Evolutionary conservation across 768 basidiomycete species (phyloP).

Genomic region (Boletus pseudo-olivaceus): DNA sequence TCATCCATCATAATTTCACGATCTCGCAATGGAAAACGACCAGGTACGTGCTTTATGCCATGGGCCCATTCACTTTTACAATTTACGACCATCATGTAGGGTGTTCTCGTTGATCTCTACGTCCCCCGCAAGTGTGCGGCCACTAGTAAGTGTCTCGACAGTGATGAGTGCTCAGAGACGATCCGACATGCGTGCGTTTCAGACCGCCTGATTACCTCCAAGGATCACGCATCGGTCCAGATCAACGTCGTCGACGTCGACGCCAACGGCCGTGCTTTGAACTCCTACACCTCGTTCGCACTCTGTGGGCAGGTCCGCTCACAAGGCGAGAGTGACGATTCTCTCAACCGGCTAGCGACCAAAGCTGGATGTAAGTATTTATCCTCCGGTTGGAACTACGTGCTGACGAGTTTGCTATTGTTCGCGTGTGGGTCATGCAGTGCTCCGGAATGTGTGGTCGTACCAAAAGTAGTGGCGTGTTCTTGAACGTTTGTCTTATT

Average conservation of each 20-base stretch:
- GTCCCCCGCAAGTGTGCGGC: conserved; percentile 99
- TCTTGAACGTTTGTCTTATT: conserved; percentile 11
- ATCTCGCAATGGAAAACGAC: conserved; percentile 82
- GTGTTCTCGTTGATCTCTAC: conserved; percentile 99
- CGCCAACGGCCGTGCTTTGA: conserved; percentile 73
- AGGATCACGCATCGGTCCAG: conserved; percentile 99
- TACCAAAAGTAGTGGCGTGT: conserved; percentile 73
- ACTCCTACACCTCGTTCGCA: conserved; percentile 86
- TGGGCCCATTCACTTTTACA: neutral
- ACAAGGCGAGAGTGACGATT: conserved; percentile 95
- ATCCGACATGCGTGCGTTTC: conserved; percentile 4
- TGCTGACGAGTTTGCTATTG: conserved; percentile 9
- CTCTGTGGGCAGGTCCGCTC: conserved; percentile 92
- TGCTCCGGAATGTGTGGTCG: conserved; percentile 95
- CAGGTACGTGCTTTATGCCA: conserved; percentile 48
- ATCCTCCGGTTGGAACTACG: neutral
- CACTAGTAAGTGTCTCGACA: conserved; percentile 65
- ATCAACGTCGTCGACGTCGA: conserved; percentile 95
- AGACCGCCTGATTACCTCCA: conserved; percentile 98
- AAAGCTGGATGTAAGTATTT: conserved; percentile 83
- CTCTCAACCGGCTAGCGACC: conserved; percentile 93
- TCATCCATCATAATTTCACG: conserved; percentile 3
- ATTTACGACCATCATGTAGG: conserved; percentile 43
- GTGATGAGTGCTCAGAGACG: neutral
- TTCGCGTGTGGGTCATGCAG: conserved; percentile 39